phyloP scores from a whole-genome alignment of 2,329 filamentous ascomycete genomes.

The Pestalotiopsis sp. region DNA sequence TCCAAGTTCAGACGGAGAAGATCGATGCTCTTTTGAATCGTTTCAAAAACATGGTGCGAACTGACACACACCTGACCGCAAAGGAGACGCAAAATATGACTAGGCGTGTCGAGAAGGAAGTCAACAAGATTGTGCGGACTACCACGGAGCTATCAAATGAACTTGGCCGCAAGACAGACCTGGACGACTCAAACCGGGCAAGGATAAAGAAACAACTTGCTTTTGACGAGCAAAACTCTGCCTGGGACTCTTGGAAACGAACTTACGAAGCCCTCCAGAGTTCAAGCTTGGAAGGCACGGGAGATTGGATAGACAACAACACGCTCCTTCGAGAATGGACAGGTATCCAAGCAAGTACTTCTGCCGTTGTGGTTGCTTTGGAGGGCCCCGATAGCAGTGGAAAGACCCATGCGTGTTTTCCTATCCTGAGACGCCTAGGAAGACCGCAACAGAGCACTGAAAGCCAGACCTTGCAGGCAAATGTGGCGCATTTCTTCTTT shows the following conservation, averaged over 20 bases:
- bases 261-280: neutral
- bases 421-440: neutral
- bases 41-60: neutral
- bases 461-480: neutral
- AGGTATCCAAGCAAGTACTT: neutral
- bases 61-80: neutral
- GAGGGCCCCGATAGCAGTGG: neutral
- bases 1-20: neutral
- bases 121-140: neutral
- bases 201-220: neutral
- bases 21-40: neutral
- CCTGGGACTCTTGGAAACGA: neutral
- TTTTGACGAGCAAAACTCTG: neutral
- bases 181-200: neutral
- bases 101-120: no score
- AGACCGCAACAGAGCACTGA: neutral
- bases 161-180: neutral
- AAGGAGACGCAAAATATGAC: neutral
- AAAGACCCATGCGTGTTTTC: neutral
- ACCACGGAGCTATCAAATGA: neutral
- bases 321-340: neutral
- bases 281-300: neutral
- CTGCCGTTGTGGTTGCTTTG: neutral
- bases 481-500: neutral
- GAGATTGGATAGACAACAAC: neutral